Base-by-base conservation (phyloP, 2,329 filamentous ascomycete genomes). In the Pseudofabraea citricarpa region DNA sequence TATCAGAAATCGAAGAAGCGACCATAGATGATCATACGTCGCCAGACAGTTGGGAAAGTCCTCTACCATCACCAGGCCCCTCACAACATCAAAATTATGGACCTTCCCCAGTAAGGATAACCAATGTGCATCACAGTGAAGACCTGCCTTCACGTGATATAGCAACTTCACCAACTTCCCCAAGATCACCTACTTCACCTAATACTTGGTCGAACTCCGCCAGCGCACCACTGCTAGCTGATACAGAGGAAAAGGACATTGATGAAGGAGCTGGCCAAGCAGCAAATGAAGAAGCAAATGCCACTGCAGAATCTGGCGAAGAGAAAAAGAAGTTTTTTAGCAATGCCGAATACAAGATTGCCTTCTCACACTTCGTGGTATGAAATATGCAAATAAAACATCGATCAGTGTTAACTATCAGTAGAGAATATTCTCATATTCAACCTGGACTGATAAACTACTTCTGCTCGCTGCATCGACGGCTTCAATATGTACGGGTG, bases 401-500 rank as follows among this genome's bases (percentile, higher is more conserved):
- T 22, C 8, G 21, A 39, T 31, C 31, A 44, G 37, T 3, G 22
- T 19, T 39, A 19, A 37, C 19, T 12, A 21, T 21, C 45, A 31
- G n/a, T 20, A 50, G 49, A 47, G 52, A 33, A 55, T 55, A 43
- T 55, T 53, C 26, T 52, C 51, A 39, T 52, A 53, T 16, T 44
- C 52, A 3, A 47, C 44, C 3, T 35, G 19, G 18, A 26, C 22
- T 31, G 51, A 52, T 26, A 49, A 23, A 36, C 15, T 52, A 6
- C 27, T 55, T 18, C 32, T 55, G 10, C 18, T 52, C 26, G 46
- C 40, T 6, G 76, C 73, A 16, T 55, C 60, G 13, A 6, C 75
- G 29, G 69, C 75, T 36, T 73, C 74, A 13, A 65, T 75, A 8
- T 75, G 70, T 18, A 68, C 74, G 2, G 77, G 77, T 43, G 59